Evolutionary conservation across 2,329 filamentous ascomycete species (phyloP), one percentile per base, ranked within the genome.

Genomic region (Clonostachys rhizophaga): DNA sequence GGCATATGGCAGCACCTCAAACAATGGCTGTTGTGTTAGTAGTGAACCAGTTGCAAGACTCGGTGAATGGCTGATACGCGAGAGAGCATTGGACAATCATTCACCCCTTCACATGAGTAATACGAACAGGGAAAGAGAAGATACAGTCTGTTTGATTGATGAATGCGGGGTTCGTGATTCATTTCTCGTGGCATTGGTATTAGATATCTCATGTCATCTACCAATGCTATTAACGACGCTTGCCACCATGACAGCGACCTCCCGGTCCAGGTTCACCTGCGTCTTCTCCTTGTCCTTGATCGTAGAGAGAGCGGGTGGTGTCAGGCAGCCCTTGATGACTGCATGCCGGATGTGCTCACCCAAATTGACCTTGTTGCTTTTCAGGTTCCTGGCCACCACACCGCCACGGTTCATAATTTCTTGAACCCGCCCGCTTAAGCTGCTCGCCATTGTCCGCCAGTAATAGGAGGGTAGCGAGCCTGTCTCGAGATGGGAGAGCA

Each of bases 241-340:
- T 45, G 88, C 86, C 40, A 95, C 87, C 92, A 97, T 96, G 43
- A 97, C 91, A 2, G 91, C 91, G 43, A 91, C 86, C 68, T 97
- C 94, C 37, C 92, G 79, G 58, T 96, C 92, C 89, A 90, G 96
- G 47, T 70, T 70, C 12, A 69, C 68, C n/a, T 69, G 60, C 40
- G 75, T 66, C 48, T 71, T 75, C 34, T 62, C 66, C 56, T 71
- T 79, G 40, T 65, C 69, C 49, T 67, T 72, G 12, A 65, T 62
- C 9, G 60, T 62, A 4, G 62, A 55, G 42, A 81, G 60, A 0
- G 74, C 78, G 13, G 74, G 76, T 3, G 89, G 88, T 44, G 86
- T 62, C 61, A 84, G 81, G 35, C 84, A 87, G 0, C 92, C 92
- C 45, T 80, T 80, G 50, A 91, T 69, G 3, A 99, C 94, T 54